Base-by-base conservation (phyloP, 2,329 filamentous ascomycete species). In the Paecilomyces fulvus region DNA sequence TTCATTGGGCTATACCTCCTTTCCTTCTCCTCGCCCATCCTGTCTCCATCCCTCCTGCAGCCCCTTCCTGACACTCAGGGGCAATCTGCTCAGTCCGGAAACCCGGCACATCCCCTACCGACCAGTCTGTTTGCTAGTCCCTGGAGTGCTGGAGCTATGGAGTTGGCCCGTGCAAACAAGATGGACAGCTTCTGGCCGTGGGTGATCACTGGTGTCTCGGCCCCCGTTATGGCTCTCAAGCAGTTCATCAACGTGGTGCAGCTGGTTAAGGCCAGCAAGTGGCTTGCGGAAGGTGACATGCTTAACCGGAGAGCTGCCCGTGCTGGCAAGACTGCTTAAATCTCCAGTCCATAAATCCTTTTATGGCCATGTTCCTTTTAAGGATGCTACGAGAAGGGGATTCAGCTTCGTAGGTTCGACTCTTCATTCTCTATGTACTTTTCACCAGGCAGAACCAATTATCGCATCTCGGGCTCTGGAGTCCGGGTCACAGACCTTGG, bases 1-100 rank as follows among this genome's bases (percentile, higher is more conserved):
- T 99, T 99, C 81, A 96, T 99, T 70, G 92, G 90, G 30, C 85
- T 99, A 60, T 99, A 99, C 78, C 88, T 99, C 55, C 87, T 99
- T 58, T 96, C 92, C 66, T 99, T 99, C 80, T 95, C 89, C 57
- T 95, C 90, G 56, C 92, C 92, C 1, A 83, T 86, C 37, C 84
- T 97, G 55, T 94, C 90, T 1, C 92, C 94, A 1, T 90, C 90
- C 57, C 87, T 97, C 54, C 85, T 87, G 56, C 78, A 84, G 65
- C 78, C 83, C 11, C 79, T 84, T 46, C 80, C 84, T 60, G 77
- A 80, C 54, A 68, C 71, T 49, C 78, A 79, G 55, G 78, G 77
- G 54, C 75, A 76, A 51, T 82, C 84, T 61, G 77, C 73, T 23
- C 74, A 87, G 65, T 82, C 84, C 7, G 87, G 87, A 58, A 85